Conservation (phyloP, 148 eudicot species). For the Camellia sinensis region DNA sequence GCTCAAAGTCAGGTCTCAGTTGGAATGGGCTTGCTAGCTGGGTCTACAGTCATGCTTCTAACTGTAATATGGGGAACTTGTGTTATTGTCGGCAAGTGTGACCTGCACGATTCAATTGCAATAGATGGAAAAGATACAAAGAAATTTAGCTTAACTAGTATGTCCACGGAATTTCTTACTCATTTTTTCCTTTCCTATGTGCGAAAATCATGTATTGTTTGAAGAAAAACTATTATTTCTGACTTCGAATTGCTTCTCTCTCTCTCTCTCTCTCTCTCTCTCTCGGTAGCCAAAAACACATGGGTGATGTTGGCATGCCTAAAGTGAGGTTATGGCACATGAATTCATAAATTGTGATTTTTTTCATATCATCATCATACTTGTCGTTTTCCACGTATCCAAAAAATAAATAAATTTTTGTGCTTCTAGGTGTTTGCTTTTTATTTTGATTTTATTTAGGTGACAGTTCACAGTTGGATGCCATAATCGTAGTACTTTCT, state of each 20-base stretch:
- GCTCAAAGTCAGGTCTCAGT: conserved; percentile 64
- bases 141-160: conserved; percentile 47
- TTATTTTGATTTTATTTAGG: no score
- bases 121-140: conserved; percentile 40
- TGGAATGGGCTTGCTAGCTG: conserved; percentile 64
- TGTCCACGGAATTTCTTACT: not conserved
- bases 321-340: not conserved
- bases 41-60: conserved; percentile 57
- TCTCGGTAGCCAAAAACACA: no score
- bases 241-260: not conserved
- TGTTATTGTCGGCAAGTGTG: conserved; percentile 56
- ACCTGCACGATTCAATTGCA: conserved; percentile 33
- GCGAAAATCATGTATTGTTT: not conserved
- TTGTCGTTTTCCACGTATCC: no score
- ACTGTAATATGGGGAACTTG: conserved; percentile 61
- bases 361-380: no score
- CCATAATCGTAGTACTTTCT: not conserved
- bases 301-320: no score
- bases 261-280: no score
- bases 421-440: not conserved
- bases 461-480: not conserved
- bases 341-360: not conserved
- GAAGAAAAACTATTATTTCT: not conserved
- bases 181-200: not conserved
- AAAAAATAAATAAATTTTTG: no score